phyloP scores from a whole-genome alignment of 371 early-diverging fungal species.

The Umbelopsis sp. region DNA sequence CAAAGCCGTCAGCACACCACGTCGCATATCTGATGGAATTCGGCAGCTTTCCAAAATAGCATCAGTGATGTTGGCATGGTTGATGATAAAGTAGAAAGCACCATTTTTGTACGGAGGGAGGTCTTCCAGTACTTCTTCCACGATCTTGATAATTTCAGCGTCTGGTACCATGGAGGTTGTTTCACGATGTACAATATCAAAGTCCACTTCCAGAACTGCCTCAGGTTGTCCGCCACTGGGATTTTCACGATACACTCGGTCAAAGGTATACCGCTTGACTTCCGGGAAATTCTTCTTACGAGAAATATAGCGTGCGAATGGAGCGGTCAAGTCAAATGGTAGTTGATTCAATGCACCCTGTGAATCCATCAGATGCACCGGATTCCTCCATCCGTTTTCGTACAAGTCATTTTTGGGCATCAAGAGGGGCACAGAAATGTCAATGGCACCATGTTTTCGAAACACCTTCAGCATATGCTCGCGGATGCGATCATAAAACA shows the following conservation, averaged over 20 bases:
- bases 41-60: slow-evolving; percentile 68
- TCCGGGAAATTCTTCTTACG: slow-evolving; percentile 71
- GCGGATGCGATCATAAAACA: slow-evolving; percentile 73
- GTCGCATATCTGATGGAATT: slow-evolving; percentile 58
- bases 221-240: slow-evolving; percentile 82
- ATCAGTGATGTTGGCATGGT: slow-evolving; percentile 63
- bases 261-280: slow-evolving; percentile 88
- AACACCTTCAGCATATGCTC: slow-evolving; percentile 84
- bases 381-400: slow-evolving; percentile 68
- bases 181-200: slow-evolving; percentile 85
- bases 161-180: slow-evolving; percentile 78
- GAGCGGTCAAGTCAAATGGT: slow-evolving; percentile 91
- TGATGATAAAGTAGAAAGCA: slow-evolving; percentile 60
- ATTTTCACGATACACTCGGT: slow-evolving; percentile 79
- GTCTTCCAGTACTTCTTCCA: slow-evolving; percentile 82
- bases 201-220: slow-evolving; percentile 81
- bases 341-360: slow-evolving; percentile 84
- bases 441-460: slow-evolving; percentile 85
- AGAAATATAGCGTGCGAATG: slow-evolving; percentile 88
- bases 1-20: slow-evolving; percentile 60
- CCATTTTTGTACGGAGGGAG: slow-evolving; percentile 70
- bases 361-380: slow-evolving; percentile 82
- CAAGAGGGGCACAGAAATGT: slow-evolving; percentile 82
- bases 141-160: slow-evolving; percentile 88
- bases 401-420: slow-evolving; percentile 81